phyloP scores from a whole-genome alignment of 2,329 filamentous ascomycete species.

The Lasiodiplodia theobromae region DNA sequence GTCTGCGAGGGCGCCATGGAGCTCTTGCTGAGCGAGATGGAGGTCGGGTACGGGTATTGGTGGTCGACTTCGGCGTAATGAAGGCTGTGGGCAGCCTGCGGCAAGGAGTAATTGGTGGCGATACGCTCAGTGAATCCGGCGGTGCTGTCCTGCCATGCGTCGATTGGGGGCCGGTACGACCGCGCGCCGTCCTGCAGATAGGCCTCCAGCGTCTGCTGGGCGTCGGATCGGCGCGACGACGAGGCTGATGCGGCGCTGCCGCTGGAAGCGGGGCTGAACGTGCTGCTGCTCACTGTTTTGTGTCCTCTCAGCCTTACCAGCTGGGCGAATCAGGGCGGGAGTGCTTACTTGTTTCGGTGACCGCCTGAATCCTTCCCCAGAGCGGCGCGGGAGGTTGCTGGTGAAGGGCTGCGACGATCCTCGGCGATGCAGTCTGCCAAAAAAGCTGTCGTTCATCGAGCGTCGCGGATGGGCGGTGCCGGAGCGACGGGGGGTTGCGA shows the following conservation, averaged over 20 bases:
- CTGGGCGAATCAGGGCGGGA: slow-evolving; percentile 21
- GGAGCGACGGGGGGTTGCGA: not conserved
- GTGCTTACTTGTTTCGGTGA: slow-evolving; percentile 29
- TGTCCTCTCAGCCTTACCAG: slow-evolving; percentile 21
- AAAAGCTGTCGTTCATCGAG: not conserved
- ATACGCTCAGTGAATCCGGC: slow-evolving; percentile 23
- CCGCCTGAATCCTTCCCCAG: slow-evolving; percentile 27
- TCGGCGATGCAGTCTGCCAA: not conserved
- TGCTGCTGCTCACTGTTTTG: slow-evolving; percentile 9
- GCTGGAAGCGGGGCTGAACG: slow-evolving; percentile 11
- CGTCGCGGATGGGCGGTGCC: not conserved
- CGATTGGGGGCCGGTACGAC: slow-evolving; percentile 22
- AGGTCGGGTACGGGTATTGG: slow-evolving; percentile 25
- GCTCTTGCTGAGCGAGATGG: slow-evolving; percentile 5
- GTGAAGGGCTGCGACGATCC: slow-evolving; percentile 10
- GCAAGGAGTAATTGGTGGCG: slow-evolving; percentile 18
- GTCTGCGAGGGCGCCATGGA: slow-evolving; percentile 25
- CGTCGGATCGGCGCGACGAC: slow-evolving; percentile 4
- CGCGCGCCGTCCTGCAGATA: slow-evolving; percentile 13
- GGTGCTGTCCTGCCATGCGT: not conserved
- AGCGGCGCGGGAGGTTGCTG: slow-evolving; percentile 17
- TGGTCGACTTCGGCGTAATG: not conserved
- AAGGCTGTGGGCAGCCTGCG: slow-evolving; percentile 2
- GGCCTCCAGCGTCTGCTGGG: slow-evolving; percentile 15
- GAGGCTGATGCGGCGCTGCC: slow-evolving; percentile 17